A percentile compares a stretch with the other conserved stretches of the same genome.
Conservation (phyloP, 495 filamentous ascomycete species). For the Xeromyces bisporus region DNA sequence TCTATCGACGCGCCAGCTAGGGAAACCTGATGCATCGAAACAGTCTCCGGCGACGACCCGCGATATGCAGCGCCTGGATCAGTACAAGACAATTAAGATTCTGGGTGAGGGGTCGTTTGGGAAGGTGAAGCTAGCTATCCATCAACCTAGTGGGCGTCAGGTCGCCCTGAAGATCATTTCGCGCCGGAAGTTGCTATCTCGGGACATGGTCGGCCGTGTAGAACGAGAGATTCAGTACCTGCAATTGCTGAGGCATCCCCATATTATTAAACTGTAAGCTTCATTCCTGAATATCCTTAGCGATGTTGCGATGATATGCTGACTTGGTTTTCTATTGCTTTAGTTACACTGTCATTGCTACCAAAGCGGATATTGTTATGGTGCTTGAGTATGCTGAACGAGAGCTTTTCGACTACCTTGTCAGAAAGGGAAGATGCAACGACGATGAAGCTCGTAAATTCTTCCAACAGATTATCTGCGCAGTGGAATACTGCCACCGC, state of each 20-base stretch:
- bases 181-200: slow-evolving; percentile 80
- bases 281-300: not conserved
- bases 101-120: slow-evolving; percentile 94
- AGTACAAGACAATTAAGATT: slow-evolving; percentile 78
- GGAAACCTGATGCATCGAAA: slow-evolving; percentile 15
- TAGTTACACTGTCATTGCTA: slow-evolving; percentile 93
- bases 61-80: slow-evolving; percentile 66
- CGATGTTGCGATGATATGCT: slow-evolving; percentile 2
- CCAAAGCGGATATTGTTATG: slow-evolving; percentile 89
- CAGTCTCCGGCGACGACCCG: slow-evolving; percentile 30
- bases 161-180: slow-evolving; percentile 96
- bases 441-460: slow-evolving; percentile 86
- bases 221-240: slow-evolving; percentile 97
- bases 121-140: slow-evolving; percentile 92
- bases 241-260: slow-evolving; percentile 85
- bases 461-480: slow-evolving; percentile 99
- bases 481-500: slow-evolving; percentile 95
- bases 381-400: slow-evolving; percentile 94
- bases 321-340: slow-evolving; percentile 5
- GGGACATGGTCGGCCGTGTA: slow-evolving; percentile 93
- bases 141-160: slow-evolving; percentile 77
- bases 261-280: slow-evolving; percentile 94
- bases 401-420: slow-evolving; percentile 95
- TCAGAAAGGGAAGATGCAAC: slow-evolving; percentile 71
- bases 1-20: slow-evolving; percentile 25